Conservation (phyloP, 1,284 basidiomycete species). For the Fomitopsis pinicola region DNA sequence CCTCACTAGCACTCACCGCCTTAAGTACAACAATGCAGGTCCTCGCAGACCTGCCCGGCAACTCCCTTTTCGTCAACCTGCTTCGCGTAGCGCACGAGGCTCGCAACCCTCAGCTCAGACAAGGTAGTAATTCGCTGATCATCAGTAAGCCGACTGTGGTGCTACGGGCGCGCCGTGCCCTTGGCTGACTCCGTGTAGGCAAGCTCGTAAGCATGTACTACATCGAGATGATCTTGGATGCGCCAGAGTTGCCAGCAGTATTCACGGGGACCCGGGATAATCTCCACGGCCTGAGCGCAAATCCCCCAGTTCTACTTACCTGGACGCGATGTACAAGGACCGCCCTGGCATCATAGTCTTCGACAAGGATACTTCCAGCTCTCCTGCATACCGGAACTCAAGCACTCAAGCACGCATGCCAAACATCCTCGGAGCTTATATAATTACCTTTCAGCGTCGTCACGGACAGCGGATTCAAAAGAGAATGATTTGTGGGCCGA, state of each 20-base stretch:
- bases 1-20: not conserved
- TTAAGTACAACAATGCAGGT: not conserved
- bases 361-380: constrained; percentile 8
- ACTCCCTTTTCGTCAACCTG: not conserved
- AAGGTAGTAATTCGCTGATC: not conserved
- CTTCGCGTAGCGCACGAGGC: not conserved
- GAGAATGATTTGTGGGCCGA: too few species aligned
- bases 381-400: constrained; percentile 14
- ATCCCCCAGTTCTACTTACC: constrained; percentile 8
- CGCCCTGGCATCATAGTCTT: constrained; percentile 12
- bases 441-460: too few species aligned
- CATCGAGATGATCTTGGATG: not conserved
- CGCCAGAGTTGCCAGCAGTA: not conserved
- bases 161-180: not conserved
- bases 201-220: not conserved
- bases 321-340: constrained; percentile 14
- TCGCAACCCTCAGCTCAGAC: too few species aligned
- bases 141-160: not conserved
- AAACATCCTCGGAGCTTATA: too few species aligned
- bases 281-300: not conserved
- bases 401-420: not conserved
- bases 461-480: too few species aligned
- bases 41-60: not conserved
- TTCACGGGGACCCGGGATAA: not conserved
- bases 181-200: not conserved